These are phyloP conservation scores for Botrytis squamosa DNA, from an alignment of 2,329 filamentous ascomycete species.

Conservation along the genomic window DNA sequence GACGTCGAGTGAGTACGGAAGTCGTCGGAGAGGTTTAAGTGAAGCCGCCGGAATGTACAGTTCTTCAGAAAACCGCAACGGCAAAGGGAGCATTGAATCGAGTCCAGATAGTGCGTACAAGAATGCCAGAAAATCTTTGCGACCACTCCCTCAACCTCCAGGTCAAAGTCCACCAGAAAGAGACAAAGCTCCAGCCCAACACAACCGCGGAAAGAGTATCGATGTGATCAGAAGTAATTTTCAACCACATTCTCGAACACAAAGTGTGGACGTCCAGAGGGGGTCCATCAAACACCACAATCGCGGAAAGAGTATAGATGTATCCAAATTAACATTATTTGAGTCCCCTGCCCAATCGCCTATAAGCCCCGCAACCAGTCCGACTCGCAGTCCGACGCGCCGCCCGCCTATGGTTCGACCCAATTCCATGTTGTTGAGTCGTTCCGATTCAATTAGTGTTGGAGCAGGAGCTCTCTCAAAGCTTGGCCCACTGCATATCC, in stretches of 20 bases:
- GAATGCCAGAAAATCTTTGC: slow-evolving; percentile 72
- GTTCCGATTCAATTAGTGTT: slow-evolving; percentile 51
- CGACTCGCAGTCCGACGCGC: slow-evolving; percentile 22
- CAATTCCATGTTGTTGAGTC: slow-evolving; percentile 60
- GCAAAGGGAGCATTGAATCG: slow-evolving; percentile 41
- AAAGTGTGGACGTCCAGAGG: slow-evolving; percentile 62
- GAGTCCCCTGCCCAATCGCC: slow-evolving; percentile 15
- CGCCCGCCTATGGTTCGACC: slow-evolving; percentile 43
- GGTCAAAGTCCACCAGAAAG: slow-evolving; percentile 45
- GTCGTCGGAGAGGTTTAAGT: slow-evolving; percentile 74
- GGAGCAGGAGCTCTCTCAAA: slow-evolving; percentile 24
- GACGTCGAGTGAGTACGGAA: slow-evolving; percentile 59
- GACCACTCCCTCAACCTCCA: slow-evolving; percentile 69
- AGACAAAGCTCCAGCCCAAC: slow-evolving; percentile 35
- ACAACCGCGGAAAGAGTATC: slow-evolving; percentile 53
- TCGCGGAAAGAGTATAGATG: slow-evolving; percentile 32
- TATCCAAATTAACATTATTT: slow-evolving; percentile 22
- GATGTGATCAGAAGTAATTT: slow-evolving; percentile 58
- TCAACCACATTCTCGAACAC: slow-evolving; percentile 41
- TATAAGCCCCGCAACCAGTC: slow-evolving; percentile 3
- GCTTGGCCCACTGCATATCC: slow-evolving; percentile 30
- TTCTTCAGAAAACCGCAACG: slow-evolving; percentile 48
- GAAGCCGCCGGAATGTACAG: slow-evolving; percentile 61
- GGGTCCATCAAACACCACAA: slow-evolving; percentile 45
- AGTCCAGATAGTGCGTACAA: slow-evolving; percentile 67